A percentile compares a stretch with the other conserved stretches of the same genome.
phyloP scores from a whole-genome alignment of 345 rosid genomes.

The Xanthoceras sorbifolium region DNA sequence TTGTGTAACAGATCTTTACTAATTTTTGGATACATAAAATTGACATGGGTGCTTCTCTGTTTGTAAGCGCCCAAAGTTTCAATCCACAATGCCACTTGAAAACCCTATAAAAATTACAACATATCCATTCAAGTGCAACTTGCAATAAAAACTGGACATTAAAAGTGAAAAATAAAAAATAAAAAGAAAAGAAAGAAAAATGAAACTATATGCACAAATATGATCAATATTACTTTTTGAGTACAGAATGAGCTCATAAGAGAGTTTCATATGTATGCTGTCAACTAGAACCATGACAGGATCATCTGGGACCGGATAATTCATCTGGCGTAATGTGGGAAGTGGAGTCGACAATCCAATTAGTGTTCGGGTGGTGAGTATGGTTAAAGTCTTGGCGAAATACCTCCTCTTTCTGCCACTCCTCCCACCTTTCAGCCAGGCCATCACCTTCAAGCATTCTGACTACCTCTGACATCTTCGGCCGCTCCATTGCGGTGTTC shows the following conservation, averaged over 20 bases:
- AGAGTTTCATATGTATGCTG: not conserved
- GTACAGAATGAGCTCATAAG: constrained; percentile 22
- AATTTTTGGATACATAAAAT: constrained; percentile 29
- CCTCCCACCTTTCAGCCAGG: constrained; percentile 89
- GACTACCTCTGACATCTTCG: constrained; percentile 91
- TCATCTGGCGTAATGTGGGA: constrained; percentile 68
- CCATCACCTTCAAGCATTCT: constrained; percentile 97
- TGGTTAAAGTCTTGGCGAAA: constrained; percentile 56
- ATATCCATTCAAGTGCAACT: constrained; percentile 20
- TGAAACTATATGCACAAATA: constrained; percentile 45
- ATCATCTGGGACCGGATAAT: constrained; percentile 87
- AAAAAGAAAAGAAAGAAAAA: not conserved
- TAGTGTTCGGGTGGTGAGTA: constrained; percentile 35
- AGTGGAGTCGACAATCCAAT: constrained; percentile 66
- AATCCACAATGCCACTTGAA: constrained; percentile 12
- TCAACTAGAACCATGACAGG: not conserved
- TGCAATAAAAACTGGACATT: constrained; percentile 26
- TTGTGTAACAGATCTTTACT: constrained; percentile 30
- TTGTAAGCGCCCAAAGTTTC: constrained; percentile 32
- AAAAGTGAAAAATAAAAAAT: not conserved
- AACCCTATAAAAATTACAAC: constrained; percentile 40
- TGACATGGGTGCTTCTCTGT: constrained; percentile 22
- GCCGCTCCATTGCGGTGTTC: constrained; percentile 73
- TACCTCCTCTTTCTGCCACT: constrained; percentile 89
- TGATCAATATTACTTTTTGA: constrained; percentile 11